phyloP scores from a whole-genome alignment of 495 filamentous ascomycete species.

The Acidiella bohemica region DNA sequence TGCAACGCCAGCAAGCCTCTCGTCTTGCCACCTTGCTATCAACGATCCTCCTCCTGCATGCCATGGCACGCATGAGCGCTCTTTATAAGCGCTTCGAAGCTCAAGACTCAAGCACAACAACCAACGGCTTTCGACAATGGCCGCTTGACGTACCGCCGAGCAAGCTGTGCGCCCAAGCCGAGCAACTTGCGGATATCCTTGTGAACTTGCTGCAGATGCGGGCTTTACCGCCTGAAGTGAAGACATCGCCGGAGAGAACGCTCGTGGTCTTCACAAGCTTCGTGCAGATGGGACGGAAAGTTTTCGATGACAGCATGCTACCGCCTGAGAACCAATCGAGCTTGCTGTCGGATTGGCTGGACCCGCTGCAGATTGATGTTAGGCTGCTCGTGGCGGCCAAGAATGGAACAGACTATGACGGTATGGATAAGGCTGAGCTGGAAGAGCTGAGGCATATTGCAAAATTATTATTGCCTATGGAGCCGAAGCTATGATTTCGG shows the following conservation, averaged over 20 bases:
- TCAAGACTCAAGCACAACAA: not conserved
- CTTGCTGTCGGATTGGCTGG: not conserved
- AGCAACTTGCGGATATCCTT: conserved; percentile 56
- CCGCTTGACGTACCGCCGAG: conserved; percentile 55
- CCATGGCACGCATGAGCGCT: conserved; percentile 74
- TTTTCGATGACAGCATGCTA: not conserved
- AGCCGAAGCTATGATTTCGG: too few relatives aligned
- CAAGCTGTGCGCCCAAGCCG: conserved; percentile 55
- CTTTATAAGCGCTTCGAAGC: conserved; percentile 36
- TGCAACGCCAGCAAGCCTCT: conserved; percentile 59
- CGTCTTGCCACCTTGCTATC: conserved; percentile 65
- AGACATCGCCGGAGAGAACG: not conserved
- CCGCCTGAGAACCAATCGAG: not conserved
- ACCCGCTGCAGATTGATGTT: not conserved
- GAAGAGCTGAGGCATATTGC: too few relatives aligned
- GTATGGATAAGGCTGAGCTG: too few relatives aligned
- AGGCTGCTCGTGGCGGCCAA: not conserved
- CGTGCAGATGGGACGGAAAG: not conserved
- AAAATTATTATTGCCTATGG: too few relatives aligned
- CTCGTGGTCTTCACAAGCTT: conserved; percentile 1
- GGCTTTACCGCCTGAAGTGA: conserved; percentile 50
- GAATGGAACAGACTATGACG: not conserved
- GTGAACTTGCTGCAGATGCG: conserved; percentile 65
- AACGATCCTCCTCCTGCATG: conserved; percentile 60
- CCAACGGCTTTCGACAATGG: conserved; percentile 34